These are phyloP conservation scores for Knoxdaviesia proteae DNA, from an alignment of 2,329 filamentous ascomycete species.

Conservation along the genomic window DNA sequence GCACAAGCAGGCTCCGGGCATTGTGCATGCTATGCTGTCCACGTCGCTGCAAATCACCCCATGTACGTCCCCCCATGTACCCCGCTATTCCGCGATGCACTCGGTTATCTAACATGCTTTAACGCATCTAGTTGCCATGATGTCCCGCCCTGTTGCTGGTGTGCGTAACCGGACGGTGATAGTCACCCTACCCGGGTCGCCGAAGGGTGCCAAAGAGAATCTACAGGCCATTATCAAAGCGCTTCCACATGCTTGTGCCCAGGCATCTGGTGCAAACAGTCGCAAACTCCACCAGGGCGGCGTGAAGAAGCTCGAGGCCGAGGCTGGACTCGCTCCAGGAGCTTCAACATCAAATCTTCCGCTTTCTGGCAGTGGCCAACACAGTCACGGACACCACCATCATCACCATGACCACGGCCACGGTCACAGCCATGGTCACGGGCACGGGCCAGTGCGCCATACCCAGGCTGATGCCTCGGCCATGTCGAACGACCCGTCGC, in stretches of 20 bases:
- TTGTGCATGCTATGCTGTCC: slow-evolving; percentile 89
- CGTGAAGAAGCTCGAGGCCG: slow-evolving; percentile 61
- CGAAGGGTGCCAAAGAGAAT: slow-evolving; percentile 89
- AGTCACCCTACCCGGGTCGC: slow-evolving; percentile 78
- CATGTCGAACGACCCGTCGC: slow-evolving; percentile 37
- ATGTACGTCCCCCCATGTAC: slow-evolving; percentile 36
- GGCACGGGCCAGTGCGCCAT: slow-evolving; percentile 51
- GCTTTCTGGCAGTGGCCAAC: slow-evolving; percentile 14
- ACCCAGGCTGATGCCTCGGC: slow-evolving; percentile 39
- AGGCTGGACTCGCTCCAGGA: slow-evolving; percentile 34
- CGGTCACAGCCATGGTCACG: slow-evolving; percentile 26
- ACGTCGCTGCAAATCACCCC: slow-evolving; percentile 71
- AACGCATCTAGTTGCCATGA: slow-evolving; percentile 58
- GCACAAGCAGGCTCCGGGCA: slow-evolving; percentile 67
- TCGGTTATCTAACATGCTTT: slow-evolving; percentile 8
- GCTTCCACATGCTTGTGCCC: slow-evolving; percentile 85
- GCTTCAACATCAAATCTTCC: slow-evolving; percentile 16
- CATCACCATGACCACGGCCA: slow-evolving; percentile 36
- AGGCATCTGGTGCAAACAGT: slow-evolving; percentile 69
- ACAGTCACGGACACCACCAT: slow-evolving; percentile 31
- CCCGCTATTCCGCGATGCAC: neutral
- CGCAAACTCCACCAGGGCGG: slow-evolving; percentile 62
- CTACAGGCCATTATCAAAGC: slow-evolving; percentile 71
- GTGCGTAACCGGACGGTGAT: slow-evolving; percentile 66
- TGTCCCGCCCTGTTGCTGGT: slow-evolving; percentile 85